Evolutionary conservation across 1,139 yeast species (phyloP), one percentile per base, ranked within the genome.

Genomic region (Kluyveromyces marxianus): DNA sequence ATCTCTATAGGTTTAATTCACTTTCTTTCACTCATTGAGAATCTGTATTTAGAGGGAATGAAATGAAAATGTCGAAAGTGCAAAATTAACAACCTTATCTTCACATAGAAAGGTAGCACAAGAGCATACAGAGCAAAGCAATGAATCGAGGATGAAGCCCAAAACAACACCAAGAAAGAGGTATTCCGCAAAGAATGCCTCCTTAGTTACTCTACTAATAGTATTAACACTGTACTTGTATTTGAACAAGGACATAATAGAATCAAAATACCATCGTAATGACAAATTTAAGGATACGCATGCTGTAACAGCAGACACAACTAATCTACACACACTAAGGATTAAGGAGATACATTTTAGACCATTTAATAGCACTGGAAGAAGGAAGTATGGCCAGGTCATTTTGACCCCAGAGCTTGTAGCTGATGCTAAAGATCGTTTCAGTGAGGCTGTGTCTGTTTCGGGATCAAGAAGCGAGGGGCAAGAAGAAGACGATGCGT

Each of bases 401-500:
- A 25, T 45, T 45, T 24, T 50, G 21, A 39, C 44, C 27, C 39
- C 41, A 4, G 37, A 39, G 8, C 21, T 42, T 25, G 21, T 32
- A 25, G 30, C 29, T 7, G 14, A 21, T n/a, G 39, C 39, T 6
- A 21, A 25, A 25, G 25, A n/a, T 7, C 36, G 25, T 2, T 35
- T 7, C 8, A 42, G 45, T 6, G 35, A 39, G 7, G 25, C 25
- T 2, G 24, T 34, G 24, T 32, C 21, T 6, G 8, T 47, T 21
- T 39, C 42, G 24, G 33, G 41, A 4, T 14, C 21, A 14, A 14
- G 21, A 14, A 14, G 21, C 21, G 21, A 14, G 21, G 21, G 21
- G 21, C 41, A 41, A 8, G 41, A 42, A 4, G 52, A 40, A 4
- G 37, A 14, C 5, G 56, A 57, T 8, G 46, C 26, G 7, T 10